Conservation (phyloP, 2,329 filamentous ascomycete species). For the Aspergillus tubingensis region DNA sequence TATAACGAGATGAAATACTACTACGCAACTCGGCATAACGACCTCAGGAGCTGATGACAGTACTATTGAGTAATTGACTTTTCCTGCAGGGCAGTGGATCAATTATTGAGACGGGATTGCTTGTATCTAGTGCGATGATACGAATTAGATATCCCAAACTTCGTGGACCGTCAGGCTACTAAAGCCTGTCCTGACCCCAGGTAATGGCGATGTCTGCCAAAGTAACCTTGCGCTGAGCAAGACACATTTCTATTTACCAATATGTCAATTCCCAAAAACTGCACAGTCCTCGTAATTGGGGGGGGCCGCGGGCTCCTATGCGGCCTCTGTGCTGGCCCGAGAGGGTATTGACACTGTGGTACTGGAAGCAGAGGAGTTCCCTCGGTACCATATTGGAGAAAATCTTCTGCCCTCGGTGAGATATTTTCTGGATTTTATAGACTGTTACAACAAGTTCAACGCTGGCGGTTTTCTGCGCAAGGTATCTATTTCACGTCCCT, state of each 20-base stretch:
- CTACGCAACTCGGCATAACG: too few species aligned
- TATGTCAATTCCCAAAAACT: slow-evolving; percentile 26
- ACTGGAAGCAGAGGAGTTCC: slow-evolving; percentile 48
- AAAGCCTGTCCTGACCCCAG: too few species aligned
- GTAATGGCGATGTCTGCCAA: too few species aligned
- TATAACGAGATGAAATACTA: too few species aligned
- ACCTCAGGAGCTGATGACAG: too few species aligned
- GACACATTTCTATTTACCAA: not conserved
- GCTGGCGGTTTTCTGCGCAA: not conserved
- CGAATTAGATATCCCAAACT: too few species aligned
- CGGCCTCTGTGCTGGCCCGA: slow-evolving; percentile 46
- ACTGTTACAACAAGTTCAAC: slow-evolving; percentile 20
- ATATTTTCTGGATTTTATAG: slow-evolving; percentile 31
- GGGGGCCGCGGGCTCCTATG: slow-evolving; percentile 43
- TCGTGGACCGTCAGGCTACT: too few species aligned
- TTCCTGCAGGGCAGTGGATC: too few species aligned
- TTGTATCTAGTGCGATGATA: too few species aligned
- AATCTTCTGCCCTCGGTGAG: slow-evolving; percentile 41
- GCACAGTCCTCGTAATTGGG: slow-evolving; percentile 39
- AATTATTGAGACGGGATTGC: too few species aligned
- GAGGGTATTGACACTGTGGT: slow-evolving; percentile 49
- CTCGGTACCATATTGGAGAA: slow-evolving; percentile 40
- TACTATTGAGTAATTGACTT: too few species aligned
- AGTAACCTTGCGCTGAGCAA: too few species aligned
- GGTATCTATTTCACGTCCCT: not conserved